Evolutionary conservation across 768 basidiomycete species (phyloP).

Genomic region (Mycena galopus): DNA sequence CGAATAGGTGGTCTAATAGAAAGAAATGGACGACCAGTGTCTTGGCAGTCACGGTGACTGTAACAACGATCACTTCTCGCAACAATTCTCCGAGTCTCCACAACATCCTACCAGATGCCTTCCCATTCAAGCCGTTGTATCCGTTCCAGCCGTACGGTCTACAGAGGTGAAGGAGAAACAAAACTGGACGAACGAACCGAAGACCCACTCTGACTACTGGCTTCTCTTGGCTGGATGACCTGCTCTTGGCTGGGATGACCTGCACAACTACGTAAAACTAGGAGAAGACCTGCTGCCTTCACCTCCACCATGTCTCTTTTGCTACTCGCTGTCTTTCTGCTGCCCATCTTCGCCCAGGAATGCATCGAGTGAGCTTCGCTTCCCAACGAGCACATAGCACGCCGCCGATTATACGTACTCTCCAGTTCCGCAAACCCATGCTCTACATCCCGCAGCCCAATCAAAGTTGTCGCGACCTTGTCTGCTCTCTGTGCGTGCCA

Average conservation of each 20-base stretch:
- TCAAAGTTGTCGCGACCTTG: constrained; percentile 10
- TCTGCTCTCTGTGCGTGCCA: not conserved
- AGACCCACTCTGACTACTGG: too few relatives aligned
- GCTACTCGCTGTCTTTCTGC: not conserved
- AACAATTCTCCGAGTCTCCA: too few relatives aligned
- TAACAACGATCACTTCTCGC: too few relatives aligned
- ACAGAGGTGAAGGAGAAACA: too few relatives aligned
- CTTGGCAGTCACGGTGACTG: too few relatives aligned
- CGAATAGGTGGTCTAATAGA: not conserved
- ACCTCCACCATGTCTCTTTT: not conserved
- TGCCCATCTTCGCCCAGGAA: not conserved
- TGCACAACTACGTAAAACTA: not conserved
- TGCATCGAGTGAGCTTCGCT: constrained; percentile 5
- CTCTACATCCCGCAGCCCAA: not conserved
- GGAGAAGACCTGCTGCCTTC: not conserved
- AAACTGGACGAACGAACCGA: too few relatives aligned
- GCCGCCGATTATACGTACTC: not conserved
- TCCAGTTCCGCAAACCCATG: not conserved
- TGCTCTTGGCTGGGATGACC: not conserved
- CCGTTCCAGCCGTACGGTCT: too few relatives aligned
- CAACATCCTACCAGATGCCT: too few relatives aligned
- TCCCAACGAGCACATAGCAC: not conserved
- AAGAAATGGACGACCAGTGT: too few relatives aligned
- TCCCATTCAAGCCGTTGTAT: too few relatives aligned
- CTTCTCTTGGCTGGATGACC: too few relatives aligned